phyloP scores from a whole-genome alignment of 108 stramenopile genomes.

The Nitzschia palea region DNA sequence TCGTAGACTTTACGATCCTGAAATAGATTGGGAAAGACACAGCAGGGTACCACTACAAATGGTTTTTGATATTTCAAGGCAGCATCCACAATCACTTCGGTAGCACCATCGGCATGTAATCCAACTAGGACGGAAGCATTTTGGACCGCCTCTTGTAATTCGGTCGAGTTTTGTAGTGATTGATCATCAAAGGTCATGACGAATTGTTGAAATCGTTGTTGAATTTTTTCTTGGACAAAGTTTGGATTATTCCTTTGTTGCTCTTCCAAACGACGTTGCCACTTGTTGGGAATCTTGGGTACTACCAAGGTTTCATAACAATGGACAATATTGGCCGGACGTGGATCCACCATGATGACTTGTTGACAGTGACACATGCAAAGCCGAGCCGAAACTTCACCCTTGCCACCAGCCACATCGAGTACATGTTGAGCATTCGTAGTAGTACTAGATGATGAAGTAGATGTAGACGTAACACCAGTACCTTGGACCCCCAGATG shows the following conservation, averaged over 20 bases:
- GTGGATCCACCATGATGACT: slow-evolving; percentile 81
- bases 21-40: slow-evolving; percentile 85
- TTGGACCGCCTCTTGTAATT: slow-evolving; percentile 24
- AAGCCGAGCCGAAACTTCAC: slow-evolving; percentile 80
- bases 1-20: slow-evolving; percentile 4
- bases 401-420: slow-evolving; percentile 68
- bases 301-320: slow-evolving; percentile 66
- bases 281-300: slow-evolving; percentile 83
- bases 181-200: slow-evolving; percentile 57
- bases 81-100: slow-evolving; percentile 82
- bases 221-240: slow-evolving; percentile 43
- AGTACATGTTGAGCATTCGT: slow-evolving; percentile 11
- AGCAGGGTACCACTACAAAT: slow-evolving; percentile 83
- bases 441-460: background rate
- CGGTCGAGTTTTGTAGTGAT: background rate
- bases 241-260: slow-evolving; percentile 31
- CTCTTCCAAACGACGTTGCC: slow-evolving; percentile 62
- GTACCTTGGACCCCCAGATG: slow-evolving; percentile 22
- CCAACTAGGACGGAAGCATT: slow-evolving; percentile 60
- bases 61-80: slow-evolving; percentile 69
- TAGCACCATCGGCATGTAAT: slow-evolving; percentile 85
- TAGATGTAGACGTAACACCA: background rate
- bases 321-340: slow-evolving; percentile 56
- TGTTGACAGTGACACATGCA: slow-evolving; percentile 66
- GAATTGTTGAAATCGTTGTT: slow-evolving; percentile 52